Evolutionary conservation across 306 rosid genomes (phyloP).

Genomic region (Betula pendula): DNA sequence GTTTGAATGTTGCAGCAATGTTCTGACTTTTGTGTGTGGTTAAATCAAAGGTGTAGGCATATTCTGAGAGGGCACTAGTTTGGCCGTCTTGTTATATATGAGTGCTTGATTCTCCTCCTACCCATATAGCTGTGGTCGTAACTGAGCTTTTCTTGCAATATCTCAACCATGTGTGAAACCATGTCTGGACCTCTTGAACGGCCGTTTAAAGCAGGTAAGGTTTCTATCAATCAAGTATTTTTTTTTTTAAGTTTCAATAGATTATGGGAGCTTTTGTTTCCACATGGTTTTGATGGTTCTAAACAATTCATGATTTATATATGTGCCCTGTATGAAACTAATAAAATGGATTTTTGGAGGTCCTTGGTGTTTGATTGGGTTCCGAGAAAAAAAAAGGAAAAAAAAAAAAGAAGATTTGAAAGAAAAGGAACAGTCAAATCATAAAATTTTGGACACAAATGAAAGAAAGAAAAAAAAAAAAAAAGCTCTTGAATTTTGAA

Average conservation of each 20-base stretch:
- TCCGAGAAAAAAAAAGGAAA: too few relatives aligned
- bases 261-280: neutral
- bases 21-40: conserved; percentile 24
- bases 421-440: neutral
- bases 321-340: neutral
- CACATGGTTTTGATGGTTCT: neutral
- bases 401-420: neutral
- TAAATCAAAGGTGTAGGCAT: conserved; percentile 41
- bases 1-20: conserved; percentile 5
- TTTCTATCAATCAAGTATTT: conserved; percentile 1
- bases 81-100: conserved; percentile 38
- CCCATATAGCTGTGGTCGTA: conserved; percentile 26
- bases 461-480: neutral
- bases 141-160: conserved; percentile 37
- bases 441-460: neutral
- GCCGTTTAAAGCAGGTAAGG: conserved; percentile 44
- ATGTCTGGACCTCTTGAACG: conserved; percentile 51
- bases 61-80: conserved; percentile 31
- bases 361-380: neutral
- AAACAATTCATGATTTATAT: neutral
- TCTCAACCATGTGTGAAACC: conserved; percentile 70
- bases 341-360: neutral
- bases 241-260: neutral
- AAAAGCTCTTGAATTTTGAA: neutral
- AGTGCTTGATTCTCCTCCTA: conserved; percentile 51